Evolutionary conservation across 768 basidiomycete species (phyloP).

Genomic region (Amanita muscaria): DNA sequence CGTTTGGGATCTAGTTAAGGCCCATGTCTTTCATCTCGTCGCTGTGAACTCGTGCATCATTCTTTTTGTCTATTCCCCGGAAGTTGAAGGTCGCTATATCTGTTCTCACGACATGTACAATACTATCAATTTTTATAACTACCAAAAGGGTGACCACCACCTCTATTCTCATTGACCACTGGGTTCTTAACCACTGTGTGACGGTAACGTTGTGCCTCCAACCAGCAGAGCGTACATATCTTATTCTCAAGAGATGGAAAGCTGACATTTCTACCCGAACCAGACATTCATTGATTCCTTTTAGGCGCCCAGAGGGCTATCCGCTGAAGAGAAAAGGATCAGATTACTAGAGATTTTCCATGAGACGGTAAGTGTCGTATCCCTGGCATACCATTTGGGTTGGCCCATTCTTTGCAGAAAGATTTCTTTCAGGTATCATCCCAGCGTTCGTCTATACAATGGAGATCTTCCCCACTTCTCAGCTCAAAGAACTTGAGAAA

Average conservation of each 20-base stretch:
- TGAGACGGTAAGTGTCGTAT: conserved; percentile 53
- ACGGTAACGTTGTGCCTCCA: no score
- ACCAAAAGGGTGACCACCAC: background rate
- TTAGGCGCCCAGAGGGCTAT: conserved; percentile 77
- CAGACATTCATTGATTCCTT: background rate
- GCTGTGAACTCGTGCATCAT: background rate
- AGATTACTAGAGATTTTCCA: conserved; percentile 91
- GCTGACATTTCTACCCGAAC: background rate
- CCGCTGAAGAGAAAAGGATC: conserved; percentile 82
- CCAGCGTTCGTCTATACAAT: background rate
- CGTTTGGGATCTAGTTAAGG: no score
- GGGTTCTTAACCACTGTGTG: background rate
- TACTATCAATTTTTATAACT: background rate
- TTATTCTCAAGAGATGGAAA: background rate
- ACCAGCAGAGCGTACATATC: no score
- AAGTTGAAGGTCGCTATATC: no score
- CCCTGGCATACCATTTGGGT: background rate
- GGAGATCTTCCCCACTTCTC: conserved; percentile 2
- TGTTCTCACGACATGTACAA: no score
- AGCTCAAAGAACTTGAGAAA: conserved; percentile 93
- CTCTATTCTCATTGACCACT: no score
- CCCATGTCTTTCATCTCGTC: no score
- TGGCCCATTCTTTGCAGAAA: conserved; percentile 36
- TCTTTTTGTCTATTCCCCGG: no score
- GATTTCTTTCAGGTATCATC: conserved; percentile 68